Conservation (phyloP, 106 monocot genomes). For the Allium fistulosum region DNA sequence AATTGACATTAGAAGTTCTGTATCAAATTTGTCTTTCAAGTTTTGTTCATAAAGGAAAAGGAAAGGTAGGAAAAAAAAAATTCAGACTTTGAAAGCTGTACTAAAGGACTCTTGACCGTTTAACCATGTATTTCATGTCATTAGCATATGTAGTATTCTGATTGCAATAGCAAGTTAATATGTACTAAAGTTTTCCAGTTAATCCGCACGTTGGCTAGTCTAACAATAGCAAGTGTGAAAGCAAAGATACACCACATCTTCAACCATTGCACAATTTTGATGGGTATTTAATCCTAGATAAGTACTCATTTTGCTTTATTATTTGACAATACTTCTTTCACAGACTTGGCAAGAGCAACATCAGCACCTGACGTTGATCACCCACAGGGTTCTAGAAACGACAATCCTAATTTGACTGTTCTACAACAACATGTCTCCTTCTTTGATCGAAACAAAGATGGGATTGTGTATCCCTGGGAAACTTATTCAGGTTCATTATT, state of each 20-base stretch:
- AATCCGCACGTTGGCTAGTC: too few relatives aligned
- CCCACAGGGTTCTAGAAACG: constrained; percentile 19
- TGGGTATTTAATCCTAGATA: not conserved
- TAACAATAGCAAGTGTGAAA: too few relatives aligned
- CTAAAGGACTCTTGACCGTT: too few relatives aligned
- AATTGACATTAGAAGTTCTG: too few relatives aligned
- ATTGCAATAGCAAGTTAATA: too few relatives aligned
- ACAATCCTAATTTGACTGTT: not conserved
- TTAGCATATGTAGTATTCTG: too few relatives aligned
- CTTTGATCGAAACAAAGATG: constrained; percentile 50
- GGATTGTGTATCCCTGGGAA: constrained; percentile 53
- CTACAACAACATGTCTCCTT: constrained; percentile 53
- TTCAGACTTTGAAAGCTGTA: too few relatives aligned
- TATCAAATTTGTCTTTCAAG: too few relatives aligned
- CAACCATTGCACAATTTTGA: not conserved
- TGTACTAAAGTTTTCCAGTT: too few relatives aligned
- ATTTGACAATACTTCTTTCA: not conserved
- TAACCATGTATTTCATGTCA: too few relatives aligned
- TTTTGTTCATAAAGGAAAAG: too few relatives aligned
- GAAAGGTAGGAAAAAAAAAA: too few relatives aligned
- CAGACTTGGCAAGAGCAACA: constrained; percentile 35
- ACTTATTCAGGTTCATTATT: constrained; percentile 30
- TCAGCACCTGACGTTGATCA: constrained; percentile 53
- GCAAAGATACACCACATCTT: not conserved
- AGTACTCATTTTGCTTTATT: not conserved